Conservation (phyloP, 2,329 filamentous ascomycete genomes). For the Penicillium sp. region DNA sequence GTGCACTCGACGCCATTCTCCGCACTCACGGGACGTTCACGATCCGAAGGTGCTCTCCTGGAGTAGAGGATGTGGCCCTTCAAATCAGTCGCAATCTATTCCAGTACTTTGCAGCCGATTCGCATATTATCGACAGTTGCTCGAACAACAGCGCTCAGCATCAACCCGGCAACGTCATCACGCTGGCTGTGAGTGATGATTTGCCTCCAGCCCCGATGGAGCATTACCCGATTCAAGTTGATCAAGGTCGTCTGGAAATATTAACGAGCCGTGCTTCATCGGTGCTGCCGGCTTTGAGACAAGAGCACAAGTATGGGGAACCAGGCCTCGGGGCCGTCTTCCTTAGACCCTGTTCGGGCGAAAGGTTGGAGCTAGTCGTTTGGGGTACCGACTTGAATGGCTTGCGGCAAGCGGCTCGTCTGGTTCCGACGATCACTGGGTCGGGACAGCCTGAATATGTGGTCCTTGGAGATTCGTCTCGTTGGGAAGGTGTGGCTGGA, state of each 20-base stretch:
- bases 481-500: constrained; percentile 57
- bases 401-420: constrained; percentile 54
- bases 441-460: constrained; percentile 63
- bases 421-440: constrained; percentile 60
- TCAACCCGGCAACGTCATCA: constrained; percentile 52
- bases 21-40: constrained; percentile 52
- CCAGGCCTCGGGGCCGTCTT: constrained; percentile 55
- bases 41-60: constrained; percentile 39
- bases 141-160: constrained; percentile 4
- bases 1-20: constrained; percentile 58
- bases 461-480: constrained; percentile 50
- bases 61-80: constrained; percentile 48
- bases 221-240: constrained; percentile 35
- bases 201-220: constrained; percentile 23
- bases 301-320: constrained; percentile 38
- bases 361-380: constrained; percentile 58
- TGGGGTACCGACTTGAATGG: constrained; percentile 57
- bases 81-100: constrained; percentile 61
- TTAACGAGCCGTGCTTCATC: neutral
- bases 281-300: neutral
- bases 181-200: constrained; percentile 31
- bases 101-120: constrained; percentile 62
- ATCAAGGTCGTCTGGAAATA: constrained; percentile 18
- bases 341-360: constrained; percentile 52
- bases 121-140: constrained; percentile 42